Conservation (phyloP, 2,329 filamentous ascomycete species). For the Aureobasidium leucospermi region DNA sequence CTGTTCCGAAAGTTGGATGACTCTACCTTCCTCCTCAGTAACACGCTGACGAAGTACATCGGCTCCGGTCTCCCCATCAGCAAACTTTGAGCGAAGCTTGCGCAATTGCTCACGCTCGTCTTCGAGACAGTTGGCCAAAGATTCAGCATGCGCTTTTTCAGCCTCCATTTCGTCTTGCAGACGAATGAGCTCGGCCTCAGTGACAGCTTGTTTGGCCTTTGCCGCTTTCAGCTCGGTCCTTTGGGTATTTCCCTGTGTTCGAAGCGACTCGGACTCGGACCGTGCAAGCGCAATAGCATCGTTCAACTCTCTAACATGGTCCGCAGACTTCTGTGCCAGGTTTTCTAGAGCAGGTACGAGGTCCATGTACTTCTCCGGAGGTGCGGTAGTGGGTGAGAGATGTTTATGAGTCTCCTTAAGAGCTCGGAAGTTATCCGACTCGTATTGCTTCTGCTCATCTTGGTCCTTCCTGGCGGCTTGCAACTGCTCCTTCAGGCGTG, state of each 20-base stretch:
- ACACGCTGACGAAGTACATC: conserved; percentile 69
- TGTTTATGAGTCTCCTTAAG: conserved; percentile 31
- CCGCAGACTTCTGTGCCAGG: conserved; percentile 34
- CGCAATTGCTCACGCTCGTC: conserved; percentile 64
- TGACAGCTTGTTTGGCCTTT: conserved; percentile 26
- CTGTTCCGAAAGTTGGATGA: conserved; percentile 60
- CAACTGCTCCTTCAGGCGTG: conserved; percentile 49
- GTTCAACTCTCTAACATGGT: conserved; percentile 38
- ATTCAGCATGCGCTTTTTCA: conserved; percentile 40
- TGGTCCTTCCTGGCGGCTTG: conserved; percentile 22
- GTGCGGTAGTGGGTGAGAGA: conserved; percentile 28
- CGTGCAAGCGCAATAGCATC: conserved; percentile 41
- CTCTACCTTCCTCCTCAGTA: conserved; percentile 66
- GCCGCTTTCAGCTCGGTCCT: conserved; percentile 27
- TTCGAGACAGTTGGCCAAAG: conserved; percentile 46
- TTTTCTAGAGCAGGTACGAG: conserved; percentile 39
- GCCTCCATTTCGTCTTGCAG: conserved; percentile 38
- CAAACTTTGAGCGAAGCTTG: conserved; percentile 62
- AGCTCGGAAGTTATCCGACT: conserved; percentile 26
- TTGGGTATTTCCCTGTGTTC: conserved; percentile 33
- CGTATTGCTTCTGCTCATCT: conserved; percentile 37
- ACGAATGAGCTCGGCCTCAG: conserved; percentile 32
- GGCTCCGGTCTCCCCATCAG: conserved; percentile 76
- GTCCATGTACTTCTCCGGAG: conserved; percentile 31
- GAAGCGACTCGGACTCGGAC: conserved; percentile 39